Evolutionary conservation across 768 basidiomycete species (phyloP), one percentile per base, ranked within the genome.

Genomic region (Hortiboletus campestris): DNA sequence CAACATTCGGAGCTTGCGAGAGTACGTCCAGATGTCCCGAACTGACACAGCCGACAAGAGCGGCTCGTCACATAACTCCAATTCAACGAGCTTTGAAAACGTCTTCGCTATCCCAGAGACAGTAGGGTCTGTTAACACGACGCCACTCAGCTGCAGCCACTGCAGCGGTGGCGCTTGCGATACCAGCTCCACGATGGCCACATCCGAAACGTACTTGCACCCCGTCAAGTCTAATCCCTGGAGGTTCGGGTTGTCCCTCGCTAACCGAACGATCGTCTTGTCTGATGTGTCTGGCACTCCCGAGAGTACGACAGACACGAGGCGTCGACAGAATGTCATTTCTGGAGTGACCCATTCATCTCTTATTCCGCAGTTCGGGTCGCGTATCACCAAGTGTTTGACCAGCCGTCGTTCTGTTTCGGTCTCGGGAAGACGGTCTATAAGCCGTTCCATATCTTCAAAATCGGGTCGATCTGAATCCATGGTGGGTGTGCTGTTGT

Each of bases 11-110:
- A 98, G 76, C 66, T 84, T 89, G 59, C 89, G 83, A 43, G 88
- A 88, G 71, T 85, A 91, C 31, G 80, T 78, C 80, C 94, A 88
- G n/a, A 97, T 78, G 64, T 92, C 90, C 36, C 88, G 83, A 34
- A 92, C 78, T 0, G 90, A 84, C 44, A 80, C 67, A 7, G 82
- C 80, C 9, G 88, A 89, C 51, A 97, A 64, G 39, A 84, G 76
- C 11, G 82, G 80, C 57, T 92, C 84, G 63, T 80, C 80, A 64
- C 74, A 84, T 36, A 95, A 74, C 66, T 97, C 94, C 58, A 96
- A 76, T 70, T 95, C 94, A 51, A 88, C 75, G 25, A 97, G 82
- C 56, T 82, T 80, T 5, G 89, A 84, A 67, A 91, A 92, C 11
- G 83, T 78, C 52, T 83, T 85, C 17, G 85, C 86, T 60, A 97